These are phyloP conservation scores for Malania oleifera DNA, from an alignment of 164 flowering plant species.

Conservation along the genomic window DNA sequence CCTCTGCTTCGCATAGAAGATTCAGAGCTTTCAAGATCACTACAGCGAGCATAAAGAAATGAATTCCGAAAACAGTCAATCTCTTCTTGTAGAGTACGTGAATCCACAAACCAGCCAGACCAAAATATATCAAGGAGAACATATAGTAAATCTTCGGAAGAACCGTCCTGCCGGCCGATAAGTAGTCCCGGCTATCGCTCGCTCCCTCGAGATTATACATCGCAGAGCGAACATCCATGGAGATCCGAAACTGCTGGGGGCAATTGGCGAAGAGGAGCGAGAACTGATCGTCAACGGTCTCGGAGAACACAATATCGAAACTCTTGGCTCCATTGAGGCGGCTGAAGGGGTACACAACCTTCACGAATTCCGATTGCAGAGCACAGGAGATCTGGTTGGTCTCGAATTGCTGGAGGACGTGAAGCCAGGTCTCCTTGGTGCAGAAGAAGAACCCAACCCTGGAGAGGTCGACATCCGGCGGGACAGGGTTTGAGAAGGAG, in stretches of 20 bases:
- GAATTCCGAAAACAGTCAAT: constrained; percentile 61
- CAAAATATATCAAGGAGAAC: constrained; percentile 49
- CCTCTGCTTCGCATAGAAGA: constrained; percentile 83
- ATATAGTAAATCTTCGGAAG: constrained; percentile 76
- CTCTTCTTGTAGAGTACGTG: constrained; percentile 49
- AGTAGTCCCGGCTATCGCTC: constrained; percentile 43
- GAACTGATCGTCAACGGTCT: constrained; percentile 52
- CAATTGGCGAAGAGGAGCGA: constrained; percentile 87
- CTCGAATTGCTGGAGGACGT: constrained; percentile 70
- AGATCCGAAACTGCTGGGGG: constrained; percentile 29
- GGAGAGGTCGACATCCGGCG: constrained; percentile 36
- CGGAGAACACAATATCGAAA: constrained; percentile 11
- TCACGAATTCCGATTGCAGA: constrained; percentile 48
- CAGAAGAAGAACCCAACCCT: constrained; percentile 83
- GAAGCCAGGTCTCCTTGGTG: constrained; percentile 73
- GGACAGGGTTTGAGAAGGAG: constrained; percentile 35
- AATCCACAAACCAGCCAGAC: constrained; percentile 53
- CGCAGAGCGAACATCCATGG: constrained; percentile 46
- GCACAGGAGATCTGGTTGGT: constrained; percentile 63
- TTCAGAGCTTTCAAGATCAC: constrained; percentile 63
- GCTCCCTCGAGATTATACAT: constrained; percentile 62
- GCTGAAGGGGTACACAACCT: constrained; percentile 45
- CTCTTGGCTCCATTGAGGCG: constrained; percentile 10
- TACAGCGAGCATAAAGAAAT: constrained; percentile 85
- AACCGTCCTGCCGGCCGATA: constrained; percentile 70